A percentile compares a stretch with the other conserved stretches of the same genome.
phyloP scores from a whole-genome alignment of 1,139 yeast species.

The Yamadazyma oceani region DNA sequence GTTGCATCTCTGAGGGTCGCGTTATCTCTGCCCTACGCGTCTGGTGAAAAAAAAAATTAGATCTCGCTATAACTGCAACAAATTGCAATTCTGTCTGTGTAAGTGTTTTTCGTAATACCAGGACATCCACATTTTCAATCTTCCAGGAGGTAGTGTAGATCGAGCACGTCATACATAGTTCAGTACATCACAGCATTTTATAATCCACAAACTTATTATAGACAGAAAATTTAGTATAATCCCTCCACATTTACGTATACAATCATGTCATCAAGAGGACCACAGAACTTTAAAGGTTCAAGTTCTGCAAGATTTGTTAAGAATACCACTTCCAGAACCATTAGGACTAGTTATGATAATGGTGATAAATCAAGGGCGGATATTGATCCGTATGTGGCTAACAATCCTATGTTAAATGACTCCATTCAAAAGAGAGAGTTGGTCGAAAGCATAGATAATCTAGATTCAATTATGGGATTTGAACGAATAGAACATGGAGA shows the following conservation, averaged over 20 bases:
- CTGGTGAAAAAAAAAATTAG: not conserved
- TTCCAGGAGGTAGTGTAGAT: too few relatives aligned
- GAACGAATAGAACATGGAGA: conserved; percentile 70
- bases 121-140: too few relatives aligned
- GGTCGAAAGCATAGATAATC: conserved; percentile 53
- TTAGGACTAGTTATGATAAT: conserved; percentile 14
- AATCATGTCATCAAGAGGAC: conserved; percentile 11
- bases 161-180: too few relatives aligned
- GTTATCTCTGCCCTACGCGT: too few relatives aligned
- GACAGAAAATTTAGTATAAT: too few relatives aligned
- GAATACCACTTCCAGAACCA: conserved; percentile 23
- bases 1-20: too few relatives aligned
- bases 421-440: conserved; percentile 42
- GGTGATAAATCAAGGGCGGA: conserved; percentile 14
- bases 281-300: conserved; percentile 42
- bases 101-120: too few relatives aligned
- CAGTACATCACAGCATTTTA: too few relatives aligned
- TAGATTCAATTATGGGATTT: conserved; percentile 84
- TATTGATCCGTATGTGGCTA: conserved; percentile 26
- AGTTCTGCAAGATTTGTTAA: conserved; percentile 57
- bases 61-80: too few relatives aligned
- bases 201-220: too few relatives aligned
- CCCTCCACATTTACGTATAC: too few relatives aligned
- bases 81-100: too few relatives aligned
- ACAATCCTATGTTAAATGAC: conserved; percentile 44